Conservation (phyloP, 352 stramenopile species). For the Globisporangium paddicum region DNA sequence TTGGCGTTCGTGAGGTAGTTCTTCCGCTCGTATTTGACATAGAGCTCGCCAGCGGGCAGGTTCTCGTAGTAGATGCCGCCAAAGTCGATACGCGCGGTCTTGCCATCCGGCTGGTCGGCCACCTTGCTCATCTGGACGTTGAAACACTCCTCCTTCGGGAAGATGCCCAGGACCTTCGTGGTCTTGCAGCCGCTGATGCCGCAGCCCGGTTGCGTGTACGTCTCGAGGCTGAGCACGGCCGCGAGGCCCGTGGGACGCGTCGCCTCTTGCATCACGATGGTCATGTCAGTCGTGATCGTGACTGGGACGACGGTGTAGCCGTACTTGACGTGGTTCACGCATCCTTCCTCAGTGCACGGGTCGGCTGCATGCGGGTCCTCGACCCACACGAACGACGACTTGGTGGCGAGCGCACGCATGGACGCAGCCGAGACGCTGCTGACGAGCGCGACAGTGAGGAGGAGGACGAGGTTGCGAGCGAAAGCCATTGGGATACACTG, state of each 20-base stretch:
- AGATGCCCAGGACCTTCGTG: slow-evolving; percentile 25
- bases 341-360: slow-evolving; percentile 26
- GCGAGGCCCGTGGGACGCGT: slow-evolving; percentile 26
- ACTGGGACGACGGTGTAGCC: slow-evolving; percentile 41
- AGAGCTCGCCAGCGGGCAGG: slow-evolving; percentile 44
- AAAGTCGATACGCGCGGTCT: slow-evolving; percentile 36
- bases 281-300: slow-evolving; percentile 27
- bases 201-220: slow-evolving; percentile 46
- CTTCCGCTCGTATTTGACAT: slow-evolving; percentile 46
- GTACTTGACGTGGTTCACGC: slow-evolving; percentile 48
- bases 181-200: slow-evolving; percentile 35
- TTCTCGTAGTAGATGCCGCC: slow-evolving; percentile 57
- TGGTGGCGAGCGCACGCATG: slow-evolving; percentile 6
- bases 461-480: background rate
- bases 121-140: slow-evolving; percentile 28
- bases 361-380: slow-evolving; percentile 35
- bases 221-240: slow-evolving; percentile 36
- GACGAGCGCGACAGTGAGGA: background rate
- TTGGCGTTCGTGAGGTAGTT: slow-evolving; percentile 43
- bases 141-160: slow-evolving; percentile 42
- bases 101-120: slow-evolving; percentile 32
- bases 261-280: slow-evolving; percentile 36
- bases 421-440: slow-evolving; percentile 3
- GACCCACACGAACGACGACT: slow-evolving; percentile 35
- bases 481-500: slow-evolving; percentile 1